A percentile compares a stretch with the other conserved stretches of the same genome.
Conservation (phyloP, 352 stramenopile genomes). For the Phytophthora tubulina region DNA sequence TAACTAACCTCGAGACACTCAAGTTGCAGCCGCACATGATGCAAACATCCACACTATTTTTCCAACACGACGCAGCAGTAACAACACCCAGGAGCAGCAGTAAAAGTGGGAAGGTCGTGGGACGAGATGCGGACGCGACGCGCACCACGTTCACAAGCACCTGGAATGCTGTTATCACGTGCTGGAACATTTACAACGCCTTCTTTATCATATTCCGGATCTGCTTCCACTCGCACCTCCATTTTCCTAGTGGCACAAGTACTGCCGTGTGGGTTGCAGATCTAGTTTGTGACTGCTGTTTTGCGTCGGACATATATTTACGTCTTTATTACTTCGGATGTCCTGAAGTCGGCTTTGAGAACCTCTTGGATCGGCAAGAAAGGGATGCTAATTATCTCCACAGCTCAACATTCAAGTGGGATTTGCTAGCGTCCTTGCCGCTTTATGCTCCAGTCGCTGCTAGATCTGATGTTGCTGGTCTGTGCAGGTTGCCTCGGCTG, state of each 20-base stretch:
- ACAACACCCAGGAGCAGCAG: background rate
- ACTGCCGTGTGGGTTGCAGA: constrained; percentile 51
- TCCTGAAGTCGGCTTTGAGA: constrained; percentile 52
- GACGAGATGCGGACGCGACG: constrained; percentile 26
- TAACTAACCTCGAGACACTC: constrained; percentile 54
- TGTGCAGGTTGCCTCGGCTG: constrained; percentile 67
- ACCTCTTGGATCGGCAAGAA: constrained; percentile 52
- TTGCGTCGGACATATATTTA: constrained; percentile 71
- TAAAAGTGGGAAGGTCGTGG: constrained; percentile 5
- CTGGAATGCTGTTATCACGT: constrained; percentile 69
- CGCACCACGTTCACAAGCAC: constrained; percentile 43
- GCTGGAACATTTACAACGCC: constrained; percentile 79
- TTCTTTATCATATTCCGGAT: constrained; percentile 78
- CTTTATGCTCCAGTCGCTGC: constrained; percentile 44
- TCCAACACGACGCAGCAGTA: constrained; percentile 47
- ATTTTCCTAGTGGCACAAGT: constrained; percentile 37
- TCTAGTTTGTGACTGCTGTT: constrained; percentile 63
- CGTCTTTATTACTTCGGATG: constrained; percentile 76
- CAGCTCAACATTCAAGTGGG: constrained; percentile 57
- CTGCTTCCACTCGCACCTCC: constrained; percentile 65
- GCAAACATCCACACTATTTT: constrained; percentile 63
- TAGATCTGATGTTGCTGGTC: constrained; percentile 39
- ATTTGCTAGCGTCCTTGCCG: constrained; percentile 67
- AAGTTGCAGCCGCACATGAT: constrained; percentile 73
- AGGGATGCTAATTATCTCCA: constrained; percentile 48